Base-by-base conservation (phyloP, 1,284 basidiomycete genomes). In the Ustilago cynodontis region DNA sequence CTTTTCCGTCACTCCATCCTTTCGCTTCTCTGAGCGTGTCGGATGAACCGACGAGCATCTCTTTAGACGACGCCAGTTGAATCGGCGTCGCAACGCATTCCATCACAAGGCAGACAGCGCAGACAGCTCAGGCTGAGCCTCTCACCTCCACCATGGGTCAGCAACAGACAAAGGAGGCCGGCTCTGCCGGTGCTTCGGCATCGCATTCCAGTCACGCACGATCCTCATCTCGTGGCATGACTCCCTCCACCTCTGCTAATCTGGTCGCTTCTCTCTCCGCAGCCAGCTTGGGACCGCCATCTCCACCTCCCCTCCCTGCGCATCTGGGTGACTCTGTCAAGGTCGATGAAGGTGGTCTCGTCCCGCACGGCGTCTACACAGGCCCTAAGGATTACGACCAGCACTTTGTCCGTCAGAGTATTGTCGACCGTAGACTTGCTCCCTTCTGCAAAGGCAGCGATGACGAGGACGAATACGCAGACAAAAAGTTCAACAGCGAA, bases 391-490 rank as follows among this genome's bases (percentile, higher is more conserved):
- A 98, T 87, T 99, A 95, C 91, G 93, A 94, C 85, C 93, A 96
- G 81, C 87, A 90, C 67, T 88, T 94, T 69, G 95, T 97, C 68
- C 92, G 93, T 59, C 91, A 93, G 84, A 90, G 94, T 83, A 95
- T 99, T 86, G 88, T 92, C 80, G 91, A 93, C 73, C 92, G 94
- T 84, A 92, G 90, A 82, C 90, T 99, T 28, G 94, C 95, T 0
- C 97, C 97, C 0, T 98, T 98, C 88, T 99, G 98, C 87, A 90
- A 94, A 50, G 95, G 95, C 4, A 89, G 97, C 31, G 95, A 98
- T 82, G 96, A 98, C 77, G 98, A 93, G 84, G 92, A 93, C 31
- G 91, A 93, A 14, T 89, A 90, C 62, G 95, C 93, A 92, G 91
- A 92, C 75, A 91, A 93, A 82, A 92, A 93, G 56, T 92, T 91